A percentile compares a stretch with the other conserved stretches of the same genome.
These are phyloP conservation scores for Bruguiera parviflora DNA, from an alignment of 345 rosid genomes.

Conservation along the genomic window DNA sequence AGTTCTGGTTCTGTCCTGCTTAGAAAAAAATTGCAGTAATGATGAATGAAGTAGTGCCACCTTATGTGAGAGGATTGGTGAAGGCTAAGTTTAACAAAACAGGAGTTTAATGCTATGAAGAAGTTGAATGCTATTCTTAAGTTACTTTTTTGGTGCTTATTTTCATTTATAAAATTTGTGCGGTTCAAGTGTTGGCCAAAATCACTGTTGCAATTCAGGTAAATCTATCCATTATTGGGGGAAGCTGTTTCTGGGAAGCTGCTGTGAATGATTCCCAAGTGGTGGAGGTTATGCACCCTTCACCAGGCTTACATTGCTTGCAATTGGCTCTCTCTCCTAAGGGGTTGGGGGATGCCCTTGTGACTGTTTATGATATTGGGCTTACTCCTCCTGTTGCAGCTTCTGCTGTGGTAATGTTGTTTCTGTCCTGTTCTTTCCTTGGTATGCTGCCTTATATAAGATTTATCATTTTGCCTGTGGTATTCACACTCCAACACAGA, in stretches of 20 bases:
- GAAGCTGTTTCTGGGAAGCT: conserved; percentile 86
- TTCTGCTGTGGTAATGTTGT: conserved; percentile 60
- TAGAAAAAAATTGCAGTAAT: background rate
- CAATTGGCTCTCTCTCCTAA: conserved; percentile 71
- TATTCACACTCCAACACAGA: background rate
- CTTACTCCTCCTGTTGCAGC: conserved; percentile 69
- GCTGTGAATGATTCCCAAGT: conserved; percentile 74
- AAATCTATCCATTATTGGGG: conserved; percentile 82
- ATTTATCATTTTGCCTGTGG: background rate
- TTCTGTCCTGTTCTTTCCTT: conserved; percentile 1
- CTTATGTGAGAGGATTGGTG: no score
- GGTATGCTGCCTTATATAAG: conserved; percentile 6
- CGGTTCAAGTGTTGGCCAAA: background rate
- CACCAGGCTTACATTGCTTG: conserved; percentile 67
- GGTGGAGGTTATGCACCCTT: conserved; percentile 67
- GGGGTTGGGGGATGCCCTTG: conserved; percentile 76
- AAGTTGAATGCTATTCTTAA: background rate
- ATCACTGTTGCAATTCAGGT: conserved; percentile 39
- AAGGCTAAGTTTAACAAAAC: no score
- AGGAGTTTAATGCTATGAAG: background rate
- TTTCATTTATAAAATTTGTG: background rate
- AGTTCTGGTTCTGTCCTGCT: background rate
- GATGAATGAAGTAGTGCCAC: background rate
- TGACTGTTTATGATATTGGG: conserved; percentile 74
- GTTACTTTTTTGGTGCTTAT: background rate